Evolutionary conservation across 768 basidiomycete species (phyloP), one percentile per base, ranked within the genome.

Genomic region (Hemileccinum impolitum): DNA sequence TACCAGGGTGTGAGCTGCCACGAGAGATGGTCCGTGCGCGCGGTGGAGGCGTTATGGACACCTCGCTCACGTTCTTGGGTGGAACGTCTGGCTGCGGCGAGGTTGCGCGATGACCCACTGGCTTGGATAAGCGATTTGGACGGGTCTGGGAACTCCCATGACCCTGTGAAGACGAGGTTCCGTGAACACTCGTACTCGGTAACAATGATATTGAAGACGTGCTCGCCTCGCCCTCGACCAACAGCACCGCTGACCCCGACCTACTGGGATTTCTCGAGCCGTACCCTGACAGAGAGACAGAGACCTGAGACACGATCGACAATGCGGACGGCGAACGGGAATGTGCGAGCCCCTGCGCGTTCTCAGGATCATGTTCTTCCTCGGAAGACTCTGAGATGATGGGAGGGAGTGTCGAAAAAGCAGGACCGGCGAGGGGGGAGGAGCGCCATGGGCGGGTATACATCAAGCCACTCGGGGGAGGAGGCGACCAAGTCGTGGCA

Each of bases 371-470:
- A 0, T 35, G 39, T 39, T 53, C 52, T 39, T 63, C 64, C 26
- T 67, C 53, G 21, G 60, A 53, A 2, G 48, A 49, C 48, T 58
- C 59, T 32, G 57, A 54, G 47, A 56, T 55, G 31, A 55, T 54
- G 37, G 64, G 58, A 0, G 65, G 60, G 7, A 60, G 50, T 0
- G 53, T 66, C 9, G 62, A 66, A 14, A 66, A 56, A 3, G 21
- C 64, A 28, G 55, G 57, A 1, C 64, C 43, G 0, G 66, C 57
- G 35, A 67, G 65, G 0, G 65, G 65, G 0, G 65, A 67, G 12
- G 65, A 67, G 13, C 65, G 65, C 50, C 61, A 48, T 4, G 65
- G 65, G 3, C 65, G 67, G 8, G 67, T 51, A 6, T 56, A 48
- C 21, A 47, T 39, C 11, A 39, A 15, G 12, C 46, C 50, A n/a